Evolutionary conservation across 31 red algal genomes (phyloP).

Genomic region (Asparagopsis taxiformis): DNA sequence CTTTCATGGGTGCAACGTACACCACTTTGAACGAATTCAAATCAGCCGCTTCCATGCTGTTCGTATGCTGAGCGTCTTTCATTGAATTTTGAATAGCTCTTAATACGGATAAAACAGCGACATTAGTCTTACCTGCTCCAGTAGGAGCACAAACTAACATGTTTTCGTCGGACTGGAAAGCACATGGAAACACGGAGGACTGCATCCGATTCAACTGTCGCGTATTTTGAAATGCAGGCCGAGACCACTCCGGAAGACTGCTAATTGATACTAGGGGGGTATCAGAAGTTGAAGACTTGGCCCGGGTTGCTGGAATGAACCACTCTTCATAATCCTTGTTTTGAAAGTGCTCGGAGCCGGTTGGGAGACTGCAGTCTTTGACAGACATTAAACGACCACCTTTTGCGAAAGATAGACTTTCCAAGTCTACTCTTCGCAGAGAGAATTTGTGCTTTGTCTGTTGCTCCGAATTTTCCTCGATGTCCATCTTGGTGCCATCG

Average conservation of each 20-base stretch:
- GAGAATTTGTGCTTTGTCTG: slow-evolving; percentile 26
- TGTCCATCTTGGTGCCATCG: neutral
- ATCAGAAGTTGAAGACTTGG: slow-evolving; percentile 7
- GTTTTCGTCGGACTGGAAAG: slow-evolving; percentile 82
- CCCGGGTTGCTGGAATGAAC: slow-evolving; percentile 60
- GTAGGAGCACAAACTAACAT: slow-evolving; percentile 97
- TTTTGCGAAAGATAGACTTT: slow-evolving; percentile 66
- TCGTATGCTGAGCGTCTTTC: neutral
- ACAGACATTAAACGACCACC: slow-evolving; percentile 58
- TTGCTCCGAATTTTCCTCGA: neutral
- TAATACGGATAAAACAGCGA: slow-evolving; percentile 89
- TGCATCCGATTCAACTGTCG: slow-evolving; percentile 83
- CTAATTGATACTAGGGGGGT: slow-evolving; percentile 35
- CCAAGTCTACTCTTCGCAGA: slow-evolving; percentile 73
- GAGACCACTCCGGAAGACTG: slow-evolving; percentile 67
- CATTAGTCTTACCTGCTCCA: slow-evolving; percentile 96
- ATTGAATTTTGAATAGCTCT: slow-evolving; percentile 25
- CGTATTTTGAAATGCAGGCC: slow-evolving; percentile 71
- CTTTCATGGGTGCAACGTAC: slow-evolving; percentile 99
- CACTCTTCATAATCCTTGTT: slow-evolving; percentile 87
- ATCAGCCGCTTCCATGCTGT: slow-evolving; percentile 24
- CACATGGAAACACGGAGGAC: slow-evolving; percentile 67
- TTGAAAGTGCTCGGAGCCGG: slow-evolving; percentile 57
- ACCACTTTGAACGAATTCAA: slow-evolving; percentile 80
- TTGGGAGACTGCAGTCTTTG: slow-evolving; percentile 53